Percentiles rank a stretch among this genome's conserved stretches.
Evolutionary conservation across 1,284 basidiomycete genomes (phyloP).

Genomic region (Singerocomus inundabilis): DNA sequence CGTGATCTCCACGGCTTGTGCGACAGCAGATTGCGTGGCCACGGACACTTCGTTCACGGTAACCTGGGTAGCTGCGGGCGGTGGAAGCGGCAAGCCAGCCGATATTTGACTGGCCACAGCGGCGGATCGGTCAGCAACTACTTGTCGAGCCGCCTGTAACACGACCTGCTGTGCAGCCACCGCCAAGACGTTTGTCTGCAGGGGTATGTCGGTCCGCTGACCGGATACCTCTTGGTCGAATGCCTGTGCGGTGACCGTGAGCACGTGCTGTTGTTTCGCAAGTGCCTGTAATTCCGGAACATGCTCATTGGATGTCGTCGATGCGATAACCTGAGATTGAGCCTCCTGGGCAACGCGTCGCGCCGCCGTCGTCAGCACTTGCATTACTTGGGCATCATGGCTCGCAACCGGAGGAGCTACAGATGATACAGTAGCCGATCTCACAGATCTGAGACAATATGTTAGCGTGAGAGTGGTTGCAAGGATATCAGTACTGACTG

Average conservation of each 20-base stretch:
- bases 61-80: slow-evolving; percentile 53
- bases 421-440: slow-evolving; percentile 24
- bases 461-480: slow-evolving; percentile 6
- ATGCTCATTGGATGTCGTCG: slow-evolving; percentile 43
- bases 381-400: slow-evolving; percentile 64
- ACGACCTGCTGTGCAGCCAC: slow-evolving; percentile 77
- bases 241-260: slow-evolving; percentile 73
- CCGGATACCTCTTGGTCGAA: slow-evolving; percentile 65
- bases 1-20: slow-evolving; percentile 41
- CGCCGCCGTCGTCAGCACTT: slow-evolving; percentile 70
- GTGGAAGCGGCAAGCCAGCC: slow-evolving; percentile 38
- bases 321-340: slow-evolving; percentile 60
- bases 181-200: slow-evolving; percentile 50
- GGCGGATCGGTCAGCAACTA: slow-evolving; percentile 53
- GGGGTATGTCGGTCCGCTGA: slow-evolving; percentile 46
- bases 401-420: slow-evolving; percentile 29
- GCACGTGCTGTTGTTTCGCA: slow-evolving; percentile 75
- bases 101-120: slow-evolving; percentile 40
- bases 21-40: slow-evolving; percentile 59
- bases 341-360: slow-evolving; percentile 73
- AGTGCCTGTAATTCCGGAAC: slow-evolving; percentile 59
- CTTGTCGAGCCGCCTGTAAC: slow-evolving; percentile 70
- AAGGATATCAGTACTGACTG: slow-evolving; percentile 13
- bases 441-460: slow-evolving; percentile 23
- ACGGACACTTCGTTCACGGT: slow-evolving; percentile 76